These are phyloP conservation scores for Rhypophila decipiens DNA, from an alignment of 495 filamentous ascomycete genomes.

Conservation along the genomic window DNA sequence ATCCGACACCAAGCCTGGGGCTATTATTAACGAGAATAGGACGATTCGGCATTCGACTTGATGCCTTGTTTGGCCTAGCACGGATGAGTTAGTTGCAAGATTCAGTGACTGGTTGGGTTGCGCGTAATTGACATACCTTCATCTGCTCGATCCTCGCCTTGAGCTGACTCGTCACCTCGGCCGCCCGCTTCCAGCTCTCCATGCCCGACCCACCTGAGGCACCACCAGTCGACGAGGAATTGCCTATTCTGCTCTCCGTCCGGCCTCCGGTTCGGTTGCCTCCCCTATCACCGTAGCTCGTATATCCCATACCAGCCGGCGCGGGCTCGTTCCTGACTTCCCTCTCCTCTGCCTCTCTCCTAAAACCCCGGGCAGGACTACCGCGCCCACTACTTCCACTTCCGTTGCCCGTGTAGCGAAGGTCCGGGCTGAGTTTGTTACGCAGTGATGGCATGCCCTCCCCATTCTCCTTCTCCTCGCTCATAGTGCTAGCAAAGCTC, in stretches of 20 bases:
- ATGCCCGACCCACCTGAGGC: slow-evolving; percentile 51
- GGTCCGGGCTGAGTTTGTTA: slow-evolving; percentile 49
- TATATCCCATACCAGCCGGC: slow-evolving; percentile 17
- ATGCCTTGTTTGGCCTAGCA: slow-evolving; percentile 12
- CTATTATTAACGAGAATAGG: not conserved
- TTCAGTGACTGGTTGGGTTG: not conserved
- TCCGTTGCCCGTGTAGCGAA: slow-evolving; percentile 32
- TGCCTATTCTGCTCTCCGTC: slow-evolving; percentile 32
- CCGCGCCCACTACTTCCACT: slow-evolving; percentile 49
- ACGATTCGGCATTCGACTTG: not conserved
- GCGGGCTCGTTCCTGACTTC: slow-evolving; percentile 16
- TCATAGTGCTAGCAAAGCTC: slow-evolving; percentile 67
- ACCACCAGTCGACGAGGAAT: slow-evolving; percentile 20
- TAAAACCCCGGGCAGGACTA: slow-evolving; percentile 46
- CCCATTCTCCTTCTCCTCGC: slow-evolving; percentile 78
- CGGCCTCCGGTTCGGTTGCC: slow-evolving; percentile 38
- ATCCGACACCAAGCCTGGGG: not conserved
- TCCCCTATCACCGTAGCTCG: slow-evolving; percentile 22
- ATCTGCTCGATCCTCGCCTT: slow-evolving; percentile 90
- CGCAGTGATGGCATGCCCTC: slow-evolving; percentile 35
- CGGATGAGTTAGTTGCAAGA: not conserved
- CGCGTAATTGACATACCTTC: slow-evolving; percentile 38
- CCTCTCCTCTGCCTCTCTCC: slow-evolving; percentile 23
- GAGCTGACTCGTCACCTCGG: slow-evolving; percentile 96
- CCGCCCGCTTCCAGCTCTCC: slow-evolving; percentile 95